Evolutionary conservation across 2,329 filamentous ascomycete species (phyloP).

Genomic region (Colletotrichum incanum): DNA sequence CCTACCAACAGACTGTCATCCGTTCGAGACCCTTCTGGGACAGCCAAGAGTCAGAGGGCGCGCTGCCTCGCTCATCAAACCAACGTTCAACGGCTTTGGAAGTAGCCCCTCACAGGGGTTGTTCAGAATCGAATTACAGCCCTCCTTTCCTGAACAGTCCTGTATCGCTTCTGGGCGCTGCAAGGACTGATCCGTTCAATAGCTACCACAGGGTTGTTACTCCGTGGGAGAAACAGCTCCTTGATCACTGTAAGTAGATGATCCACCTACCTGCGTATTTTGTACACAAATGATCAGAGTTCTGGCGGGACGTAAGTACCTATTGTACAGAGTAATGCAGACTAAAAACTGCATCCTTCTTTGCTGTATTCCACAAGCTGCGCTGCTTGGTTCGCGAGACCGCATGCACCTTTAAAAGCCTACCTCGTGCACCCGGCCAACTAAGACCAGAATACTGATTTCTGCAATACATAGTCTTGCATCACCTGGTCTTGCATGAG

Average conservation of each 20-base stretch:
- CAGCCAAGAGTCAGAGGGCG: neutral
- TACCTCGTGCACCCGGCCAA: neutral
- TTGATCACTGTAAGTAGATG: constrained; percentile 43
- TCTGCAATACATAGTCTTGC: neutral
- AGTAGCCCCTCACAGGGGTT: neutral
- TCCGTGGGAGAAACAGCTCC: constrained; percentile 35
- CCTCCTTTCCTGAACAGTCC: neutral
- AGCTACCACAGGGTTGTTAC: constrained; percentile 20
- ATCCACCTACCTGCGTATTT: neutral
- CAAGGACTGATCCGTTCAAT: constrained; percentile 41
- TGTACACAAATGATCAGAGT: neutral
- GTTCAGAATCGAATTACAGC: neutral
- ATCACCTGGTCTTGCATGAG: constrained; percentile 8
- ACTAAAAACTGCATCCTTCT: neutral
- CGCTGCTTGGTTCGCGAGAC: neutral
- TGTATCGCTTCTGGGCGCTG: constrained; percentile 16
- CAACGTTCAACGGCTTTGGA: neutral
- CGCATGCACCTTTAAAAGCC: neutral
- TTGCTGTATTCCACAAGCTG: neutral
- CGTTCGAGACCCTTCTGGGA: too few species aligned
- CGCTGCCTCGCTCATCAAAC: neutral
- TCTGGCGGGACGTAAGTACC: neutral
- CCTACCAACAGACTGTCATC: constrained; percentile 30
- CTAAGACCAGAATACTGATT: neutral
- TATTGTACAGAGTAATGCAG: neutral